Evolutionary conservation across 768 basidiomycete genomes (phyloP).

Genomic region (Melanogaster broomeanus): DNA sequence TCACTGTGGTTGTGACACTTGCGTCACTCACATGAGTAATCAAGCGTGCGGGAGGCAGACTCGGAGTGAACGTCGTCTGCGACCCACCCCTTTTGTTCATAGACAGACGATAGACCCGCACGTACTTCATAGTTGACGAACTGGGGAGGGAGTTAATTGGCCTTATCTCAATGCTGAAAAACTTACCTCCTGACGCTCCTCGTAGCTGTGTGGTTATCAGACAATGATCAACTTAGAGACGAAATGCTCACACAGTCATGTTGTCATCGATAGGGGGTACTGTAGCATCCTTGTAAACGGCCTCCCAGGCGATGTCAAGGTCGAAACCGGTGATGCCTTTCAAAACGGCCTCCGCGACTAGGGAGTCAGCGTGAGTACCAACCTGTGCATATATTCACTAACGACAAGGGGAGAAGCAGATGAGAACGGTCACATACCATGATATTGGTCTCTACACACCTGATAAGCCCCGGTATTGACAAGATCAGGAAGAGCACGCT

Average conservation of each 20-base stretch:
- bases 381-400: conserved; percentile 41
- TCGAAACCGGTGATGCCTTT: conserved; percentile 70
- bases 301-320: conserved; percentile 64
- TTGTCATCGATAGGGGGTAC: conserved; percentile 60
- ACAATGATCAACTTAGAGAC: background rate
- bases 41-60: conserved; percentile 74
- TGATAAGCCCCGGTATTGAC: background rate
- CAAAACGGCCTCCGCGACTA: conserved; percentile 68
- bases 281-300: conserved; percentile 73
- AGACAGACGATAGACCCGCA: conserved; percentile 71
- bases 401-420: background rate
- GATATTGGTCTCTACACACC: conserved; percentile 67
- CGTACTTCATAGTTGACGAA: conserved; percentile 79
- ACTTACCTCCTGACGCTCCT: conserved; percentile 69
- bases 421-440: conserved; percentile 48
- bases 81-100: conserved; percentile 70
- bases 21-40: conserved; percentile 65
- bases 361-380: conserved; percentile 78
- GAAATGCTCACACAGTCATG: conserved; percentile 45
- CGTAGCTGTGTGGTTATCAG: conserved; percentile 46
- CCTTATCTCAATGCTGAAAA: background rate
- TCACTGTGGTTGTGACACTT: background rate
- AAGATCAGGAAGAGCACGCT: conserved; percentile 8
- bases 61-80: conserved; percentile 80
- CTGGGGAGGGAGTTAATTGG: conserved; percentile 31